phyloP scores from a whole-genome alignment of 148 eudicot genomes.

The Nepenthes mirabilis region DNA sequence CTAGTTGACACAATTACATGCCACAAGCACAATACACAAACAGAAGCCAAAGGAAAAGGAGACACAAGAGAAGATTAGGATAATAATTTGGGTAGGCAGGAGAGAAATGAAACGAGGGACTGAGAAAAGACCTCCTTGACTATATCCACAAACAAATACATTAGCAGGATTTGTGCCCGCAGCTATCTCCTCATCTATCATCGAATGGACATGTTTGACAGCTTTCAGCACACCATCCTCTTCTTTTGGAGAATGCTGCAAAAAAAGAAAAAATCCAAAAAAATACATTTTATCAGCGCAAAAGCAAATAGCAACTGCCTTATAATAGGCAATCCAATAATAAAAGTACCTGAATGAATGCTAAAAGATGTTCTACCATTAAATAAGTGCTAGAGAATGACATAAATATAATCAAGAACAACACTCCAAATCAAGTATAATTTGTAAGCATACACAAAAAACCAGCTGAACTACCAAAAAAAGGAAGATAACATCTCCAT shows the following conservation, averaged over 20 bases:
- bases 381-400: no score
- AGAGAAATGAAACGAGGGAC: constrained; percentile 10
- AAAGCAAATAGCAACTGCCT: not conserved
- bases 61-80: not conserved
- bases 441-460: no score
- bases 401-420: no score
- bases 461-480: no score
- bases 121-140: constrained; percentile 83
- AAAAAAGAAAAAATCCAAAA: not conserved
- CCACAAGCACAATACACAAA: constrained; percentile 2
- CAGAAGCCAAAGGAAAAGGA: not conserved
- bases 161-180: constrained; percentile 71
- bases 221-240: constrained; percentile 63
- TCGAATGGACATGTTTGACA: constrained; percentile 62
- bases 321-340: not conserved
- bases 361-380: no score
- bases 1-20: not conserved
- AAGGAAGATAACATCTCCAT: no score
- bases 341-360: no score
- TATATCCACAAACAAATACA: constrained; percentile 91
- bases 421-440: no score
- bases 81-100: not conserved
- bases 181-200: constrained; percentile 83
- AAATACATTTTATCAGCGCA: not conserved
- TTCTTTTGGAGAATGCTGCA: constrained; percentile 79